These are phyloP conservation scores for Pochonia chlamydosporia DNA, from an alignment of 2,329 filamentous ascomycete species.

Conservation along the genomic window DNA sequence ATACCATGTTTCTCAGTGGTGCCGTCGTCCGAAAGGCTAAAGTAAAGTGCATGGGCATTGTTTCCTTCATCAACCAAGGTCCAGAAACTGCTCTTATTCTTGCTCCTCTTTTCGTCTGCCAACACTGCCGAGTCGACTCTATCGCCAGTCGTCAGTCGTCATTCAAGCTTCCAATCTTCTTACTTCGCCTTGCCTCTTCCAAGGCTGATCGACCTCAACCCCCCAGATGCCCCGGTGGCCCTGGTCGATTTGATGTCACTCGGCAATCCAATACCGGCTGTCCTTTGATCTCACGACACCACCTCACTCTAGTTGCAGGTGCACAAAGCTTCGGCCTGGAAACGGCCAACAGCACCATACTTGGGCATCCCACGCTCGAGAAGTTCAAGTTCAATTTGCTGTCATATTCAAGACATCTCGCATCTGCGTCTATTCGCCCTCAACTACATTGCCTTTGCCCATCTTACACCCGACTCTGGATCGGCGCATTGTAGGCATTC, in stretches of 20 bases:
- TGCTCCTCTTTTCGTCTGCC: background rate
- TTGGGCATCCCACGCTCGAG: too few relatives aligned
- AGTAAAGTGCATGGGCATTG: background rate
- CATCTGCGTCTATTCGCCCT: too few relatives aligned
- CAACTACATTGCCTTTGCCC: too few relatives aligned
- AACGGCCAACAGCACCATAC: too few relatives aligned
- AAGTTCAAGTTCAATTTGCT: too few relatives aligned
- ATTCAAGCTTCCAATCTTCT: background rate
- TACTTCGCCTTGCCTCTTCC: background rate
- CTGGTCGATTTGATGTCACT: background rate
- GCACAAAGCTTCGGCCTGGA: too few relatives aligned
- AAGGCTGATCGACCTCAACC: background rate
- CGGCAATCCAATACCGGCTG: background rate
- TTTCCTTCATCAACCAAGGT: background rate
- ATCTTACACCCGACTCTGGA: too few relatives aligned
- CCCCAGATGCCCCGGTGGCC: background rate
- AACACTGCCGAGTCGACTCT: background rate
- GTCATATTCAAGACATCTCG: too few relatives aligned
- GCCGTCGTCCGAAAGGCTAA: background rate
- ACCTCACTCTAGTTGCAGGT: too few relatives aligned
- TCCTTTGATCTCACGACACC: background rate
- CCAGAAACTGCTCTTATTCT: background rate
- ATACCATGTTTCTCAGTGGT: conserved; percentile 1
- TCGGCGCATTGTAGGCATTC: too few relatives aligned
- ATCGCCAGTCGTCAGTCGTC: background rate